Conservation (phyloP, 306 rosid species). For the Hylodesmum podocarpum region DNA sequence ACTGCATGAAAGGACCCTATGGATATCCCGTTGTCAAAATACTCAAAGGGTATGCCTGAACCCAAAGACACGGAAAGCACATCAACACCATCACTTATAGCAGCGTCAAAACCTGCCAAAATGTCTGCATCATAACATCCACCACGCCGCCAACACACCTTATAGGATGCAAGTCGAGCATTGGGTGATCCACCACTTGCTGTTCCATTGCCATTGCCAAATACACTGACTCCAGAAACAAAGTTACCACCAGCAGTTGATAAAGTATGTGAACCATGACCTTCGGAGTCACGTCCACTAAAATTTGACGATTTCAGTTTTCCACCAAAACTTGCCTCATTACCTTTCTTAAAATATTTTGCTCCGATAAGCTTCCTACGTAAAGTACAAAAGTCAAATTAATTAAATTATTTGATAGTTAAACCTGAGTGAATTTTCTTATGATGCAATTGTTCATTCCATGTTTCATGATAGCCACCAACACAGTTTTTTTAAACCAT, state of each 20-base stretch:
- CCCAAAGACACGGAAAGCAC: slow-evolving; percentile 63
- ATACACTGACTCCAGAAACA: slow-evolving; percentile 42
- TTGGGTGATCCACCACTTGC: slow-evolving; percentile 91
- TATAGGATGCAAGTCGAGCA: slow-evolving; percentile 76
- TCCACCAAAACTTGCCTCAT: not conserved
- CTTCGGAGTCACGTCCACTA: slow-evolving; percentile 55
- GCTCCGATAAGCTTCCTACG: slow-evolving; percentile 83
- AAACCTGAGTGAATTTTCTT: not conserved
- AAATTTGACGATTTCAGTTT: not conserved
- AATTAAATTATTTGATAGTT: not conserved
- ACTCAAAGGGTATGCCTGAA: not conserved
- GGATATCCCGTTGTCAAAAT: slow-evolving; percentile 16
- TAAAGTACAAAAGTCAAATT: not conserved
- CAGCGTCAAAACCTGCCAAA: slow-evolving; percentile 72
- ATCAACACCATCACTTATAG: slow-evolving; percentile 76
- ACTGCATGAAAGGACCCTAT: slow-evolving; percentile 73
- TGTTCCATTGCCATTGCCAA: slow-evolving; percentile 68
- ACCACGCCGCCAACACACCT: slow-evolving; percentile 71
- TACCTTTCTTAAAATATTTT: slow-evolving; percentile 65
- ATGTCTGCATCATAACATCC: slow-evolving; percentile 69
- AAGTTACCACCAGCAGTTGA: slow-evolving; percentile 87
- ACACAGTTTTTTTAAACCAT: too few species aligned
- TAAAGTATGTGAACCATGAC: slow-evolving; percentile 89
- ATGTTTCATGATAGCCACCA: too few species aligned
- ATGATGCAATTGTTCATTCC: not conserved